phyloP scores from a whole-genome alignment of 75 land plant species.

The Adiantum capillusveneris region DNA sequence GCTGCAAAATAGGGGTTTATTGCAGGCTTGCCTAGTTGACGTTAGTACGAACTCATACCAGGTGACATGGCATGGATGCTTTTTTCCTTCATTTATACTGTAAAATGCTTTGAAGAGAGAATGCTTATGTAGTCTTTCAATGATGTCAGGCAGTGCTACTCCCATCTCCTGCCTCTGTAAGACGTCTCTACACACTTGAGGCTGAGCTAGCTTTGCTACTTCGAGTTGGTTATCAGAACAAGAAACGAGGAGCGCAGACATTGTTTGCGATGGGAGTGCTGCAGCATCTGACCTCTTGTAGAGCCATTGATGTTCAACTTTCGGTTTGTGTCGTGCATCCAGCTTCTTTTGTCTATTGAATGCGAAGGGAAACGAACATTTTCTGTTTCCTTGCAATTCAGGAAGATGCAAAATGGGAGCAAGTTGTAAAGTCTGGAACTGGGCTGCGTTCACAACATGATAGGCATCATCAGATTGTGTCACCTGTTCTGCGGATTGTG shows the following conservation, averaged over 20 bases:
- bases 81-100: neutral
- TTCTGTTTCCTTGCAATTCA: slow-evolving; percentile 6
- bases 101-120: too few species aligned
- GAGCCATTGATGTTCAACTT: slow-evolving; percentile 42
- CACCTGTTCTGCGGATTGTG: slow-evolving; percentile 76
- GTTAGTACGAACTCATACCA: slow-evolving; percentile 60
- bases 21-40: slow-evolving; percentile 51
- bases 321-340: slow-evolving; percentile 17
- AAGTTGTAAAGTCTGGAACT: slow-evolving; percentile 26
- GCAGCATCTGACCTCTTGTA: slow-evolving; percentile 73
- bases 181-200: slow-evolving; percentile 65
- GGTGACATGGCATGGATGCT: slow-evolving; percentile 26
- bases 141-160: slow-evolving; percentile 48
- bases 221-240: slow-evolving; percentile 66
- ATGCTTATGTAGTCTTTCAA: too few species aligned
- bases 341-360: too few species aligned
- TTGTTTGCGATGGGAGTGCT: slow-evolving; percentile 83
- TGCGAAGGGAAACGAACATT: too few species aligned
- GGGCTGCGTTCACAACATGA: slow-evolving; percentile 44
- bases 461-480: slow-evolving; percentile 47
- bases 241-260: slow-evolving; percentile 73
- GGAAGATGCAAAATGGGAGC: slow-evolving; percentile 48
- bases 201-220: slow-evolving; percentile 69
- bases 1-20: slow-evolving; percentile 83
- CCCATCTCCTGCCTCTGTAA: slow-evolving; percentile 57